These are phyloP conservation scores for Fusarium caatingaense DNA, from an alignment of 2,329 filamentous ascomycete species.

Conservation along the genomic window DNA sequence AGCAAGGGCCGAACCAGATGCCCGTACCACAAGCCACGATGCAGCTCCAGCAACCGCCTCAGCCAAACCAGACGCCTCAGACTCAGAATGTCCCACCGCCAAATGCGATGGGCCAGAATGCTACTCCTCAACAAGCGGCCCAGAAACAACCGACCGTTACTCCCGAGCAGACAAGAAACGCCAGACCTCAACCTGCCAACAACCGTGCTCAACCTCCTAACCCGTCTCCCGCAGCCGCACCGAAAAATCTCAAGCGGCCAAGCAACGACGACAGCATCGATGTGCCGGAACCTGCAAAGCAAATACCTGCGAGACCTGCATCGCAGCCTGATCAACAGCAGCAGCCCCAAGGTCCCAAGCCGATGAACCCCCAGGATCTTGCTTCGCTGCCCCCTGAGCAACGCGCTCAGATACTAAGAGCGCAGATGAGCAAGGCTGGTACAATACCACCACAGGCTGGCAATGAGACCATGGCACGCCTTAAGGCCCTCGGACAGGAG, in stretches of 20 bases:
- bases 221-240: slow-evolving; percentile 53
- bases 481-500: slow-evolving; percentile 54
- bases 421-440: slow-evolving; percentile 44
- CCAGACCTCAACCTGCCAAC: slow-evolving; percentile 45
- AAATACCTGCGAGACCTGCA: slow-evolving; percentile 36
- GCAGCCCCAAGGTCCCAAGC: slow-evolving; percentile 34
- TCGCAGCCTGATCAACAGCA: slow-evolving; percentile 44
- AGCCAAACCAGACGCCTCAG: slow-evolving; percentile 54
- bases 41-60: slow-evolving; percentile 64
- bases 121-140: slow-evolving; percentile 45
- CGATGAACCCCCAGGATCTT: slow-evolving; percentile 50
- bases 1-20: slow-evolving; percentile 54
- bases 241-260: slow-evolving; percentile 64
- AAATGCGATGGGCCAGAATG: slow-evolving; percentile 58
- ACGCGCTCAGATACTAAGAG: slow-evolving; percentile 51
- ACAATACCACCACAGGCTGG: slow-evolving; percentile 31
- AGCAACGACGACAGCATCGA: slow-evolving; percentile 60
- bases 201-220: slow-evolving; percentile 53
- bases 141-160: slow-evolving; percentile 48
- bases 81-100: slow-evolving; percentile 53
- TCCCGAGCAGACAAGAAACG: slow-evolving; percentile 43
- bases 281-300: slow-evolving; percentile 35
- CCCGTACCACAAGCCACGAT: slow-evolving; percentile 62
- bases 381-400: slow-evolving; percentile 59
- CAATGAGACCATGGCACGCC: slow-evolving; percentile 47